These are phyloP conservation scores for Aspergillus ustus DNA, from an alignment of 2,329 filamentous ascomycete species.

Conservation along the genomic window DNA sequence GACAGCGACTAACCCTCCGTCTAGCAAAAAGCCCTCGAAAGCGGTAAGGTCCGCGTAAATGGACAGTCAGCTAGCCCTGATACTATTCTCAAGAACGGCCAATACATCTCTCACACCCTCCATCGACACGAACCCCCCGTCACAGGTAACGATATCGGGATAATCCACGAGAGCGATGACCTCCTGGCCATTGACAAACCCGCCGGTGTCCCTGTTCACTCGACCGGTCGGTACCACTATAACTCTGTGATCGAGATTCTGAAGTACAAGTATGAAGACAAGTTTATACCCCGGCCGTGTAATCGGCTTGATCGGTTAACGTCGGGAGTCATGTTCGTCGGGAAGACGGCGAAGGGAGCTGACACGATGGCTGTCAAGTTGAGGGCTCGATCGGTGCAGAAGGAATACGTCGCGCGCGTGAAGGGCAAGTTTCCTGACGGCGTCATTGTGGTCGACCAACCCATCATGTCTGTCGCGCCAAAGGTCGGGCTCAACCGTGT, in stretches of 20 bases:
- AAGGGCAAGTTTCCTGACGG: conserved; percentile 90
- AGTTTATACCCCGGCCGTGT: conserved; percentile 72
- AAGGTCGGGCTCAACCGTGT: conserved; percentile 94
- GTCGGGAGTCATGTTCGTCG: conserved; percentile 97
- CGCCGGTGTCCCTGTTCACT: conserved; percentile 90
- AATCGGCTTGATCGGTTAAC: conserved; percentile 94
- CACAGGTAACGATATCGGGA: conserved; percentile 74
- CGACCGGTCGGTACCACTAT: conserved; percentile 92
- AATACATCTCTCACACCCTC: conserved; percentile 88
- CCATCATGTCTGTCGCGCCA: conserved; percentile 90
- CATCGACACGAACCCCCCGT: conserved; percentile 97
- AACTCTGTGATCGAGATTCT: conserved; percentile 96
- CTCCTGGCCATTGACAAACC: conserved; percentile 98
- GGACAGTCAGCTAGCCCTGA: conserved; percentile 70
- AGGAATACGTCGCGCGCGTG: conserved; percentile 93
- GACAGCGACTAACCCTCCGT: conserved; percentile 1
- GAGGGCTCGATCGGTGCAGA: conserved; percentile 78
- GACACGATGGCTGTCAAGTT: conserved; percentile 79
- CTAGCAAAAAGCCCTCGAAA: conserved; percentile 74
- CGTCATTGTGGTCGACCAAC: conserved; percentile 89
- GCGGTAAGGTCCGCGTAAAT: conserved; percentile 79
- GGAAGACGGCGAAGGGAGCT: conserved; percentile 80
- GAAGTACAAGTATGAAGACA: conserved; percentile 69
- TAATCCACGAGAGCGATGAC: conserved; percentile 89
- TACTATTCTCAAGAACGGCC: conserved; percentile 81